Base-by-base conservation (phyloP, 306 rosid genomes). In the Macrotyloma uniflorum region DNA sequence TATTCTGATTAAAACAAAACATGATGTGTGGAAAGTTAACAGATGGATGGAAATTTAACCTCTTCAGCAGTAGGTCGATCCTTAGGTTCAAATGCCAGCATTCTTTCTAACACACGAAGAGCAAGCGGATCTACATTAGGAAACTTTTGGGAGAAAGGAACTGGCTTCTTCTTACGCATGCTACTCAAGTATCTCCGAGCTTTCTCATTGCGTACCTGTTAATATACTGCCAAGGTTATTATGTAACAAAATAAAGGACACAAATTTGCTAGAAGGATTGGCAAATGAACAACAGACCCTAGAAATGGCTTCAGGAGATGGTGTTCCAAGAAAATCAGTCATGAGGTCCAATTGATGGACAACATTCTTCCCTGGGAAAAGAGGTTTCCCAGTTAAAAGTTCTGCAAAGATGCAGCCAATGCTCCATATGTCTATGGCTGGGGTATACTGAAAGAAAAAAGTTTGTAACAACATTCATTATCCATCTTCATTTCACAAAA, bases 391-490 rank as follows among this genome's bases (percentile, higher is more conserved):
- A 9, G 96, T 93, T 79, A 93, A 85, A 79, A 93, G 96, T 86
- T 93, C 97, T 0, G 97, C 91, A 28, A 90, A 92, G 74, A 92
- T 92, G 91, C 97, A 92, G 30, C 97, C 97, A 75, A 92, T 92
- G 90, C 97, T 92, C 97, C 97, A 92, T 80, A 85, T 87, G 83
- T 92, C 97, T 86, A 93, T 93, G 61, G 97, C 97, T 8, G 97
- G 97, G 30, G 97, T 93, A 72, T 93, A 93, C 97, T 93, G 93
- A 24, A 64, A 53, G 62, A 78, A 35, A 14, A 57, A 42, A 5
- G 6, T 3, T 28, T 18, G 45, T 24, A 24, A 43, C 57, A 6
- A 57, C 15, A 22, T 51, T 65, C 35, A 65, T 26, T 23, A 38
- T 40, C 63, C 51, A 50, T 62, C 45, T 50, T 58, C 57, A 65